Evolutionary conservation across 1,139 yeast genomes (phyloP), one percentile per base, ranked within the genome.

Genomic region (Yamadazyma siamensis): DNA sequence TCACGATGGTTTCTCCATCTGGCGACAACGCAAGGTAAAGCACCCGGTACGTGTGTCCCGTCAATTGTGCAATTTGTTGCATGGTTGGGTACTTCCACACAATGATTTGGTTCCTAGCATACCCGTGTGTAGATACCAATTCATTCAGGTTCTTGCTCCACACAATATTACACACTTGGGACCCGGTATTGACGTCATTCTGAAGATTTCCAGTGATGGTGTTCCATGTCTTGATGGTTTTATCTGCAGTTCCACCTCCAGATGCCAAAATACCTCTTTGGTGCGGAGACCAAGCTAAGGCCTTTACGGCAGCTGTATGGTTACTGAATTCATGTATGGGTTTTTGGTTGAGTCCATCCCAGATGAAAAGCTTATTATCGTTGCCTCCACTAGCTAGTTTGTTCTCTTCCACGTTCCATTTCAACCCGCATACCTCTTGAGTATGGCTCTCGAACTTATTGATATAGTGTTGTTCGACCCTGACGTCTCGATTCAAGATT

Each of bases 201-300:
- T 86, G 54, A 38, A 81, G 73, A 19, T 70, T 57, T 0, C 96
- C 96, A 6, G 85, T 85, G 28, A 80, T 59, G 0, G 95, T 85
- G 54, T 88, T 89, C 98, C 98, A 91, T 15, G 89, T 80, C 54
- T 91, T 84, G 46, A 94, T 81, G 18, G 83, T 75, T 35, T 91
- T 77, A 56, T 91, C 99, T 2, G 95, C 94, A 0, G 97, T 88
- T 15, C 99, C 99, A 15, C 98, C 99, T 5, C 98, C 99, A 3
- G 94, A 78, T 0, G 97, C 97, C 32, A 91, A 59, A 4, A 89
- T 72, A 0, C 97, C 97, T 35, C 97, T 67, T 51, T 87, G 95
- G 52, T 91, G 97, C 0, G 98, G 97, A 1, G 95, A 85, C 99
- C 99, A 91, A 2, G 95, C 86, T 32, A 91, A 74, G 1, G 97